A percentile compares a stretch with the other conserved stretches of the same genome.
phyloP scores from a whole-genome alignment of 1,284 basidiomycete genomes.

The Sparassis latifolia region DNA sequence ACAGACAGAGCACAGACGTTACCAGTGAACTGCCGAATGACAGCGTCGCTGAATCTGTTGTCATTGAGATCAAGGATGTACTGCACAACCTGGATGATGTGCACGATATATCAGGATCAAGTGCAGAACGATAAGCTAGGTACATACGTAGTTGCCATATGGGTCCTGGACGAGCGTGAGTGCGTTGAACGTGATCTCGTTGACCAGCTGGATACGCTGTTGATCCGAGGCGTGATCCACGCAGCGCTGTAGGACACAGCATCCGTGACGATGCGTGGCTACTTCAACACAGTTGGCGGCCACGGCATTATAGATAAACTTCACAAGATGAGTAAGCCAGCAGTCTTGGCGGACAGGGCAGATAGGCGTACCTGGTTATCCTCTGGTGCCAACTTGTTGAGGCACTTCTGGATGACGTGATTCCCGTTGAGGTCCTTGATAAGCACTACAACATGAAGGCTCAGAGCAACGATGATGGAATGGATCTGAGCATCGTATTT shows the following conservation, averaged over 20 bases:
- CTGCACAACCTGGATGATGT: conserved; percentile 70
- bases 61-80: conserved; percentile 98
- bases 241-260: conserved; percentile 97
- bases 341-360: not conserved
- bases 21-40: conserved; percentile 96
- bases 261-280: conserved; percentile 98
- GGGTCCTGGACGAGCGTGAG: conserved; percentile 98
- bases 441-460: conserved; percentile 95
- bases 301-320: conserved; percentile 99
- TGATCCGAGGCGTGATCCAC: conserved; percentile 97
- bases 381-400: conserved; percentile 95
- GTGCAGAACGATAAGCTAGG: conserved; percentile 6
- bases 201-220: conserved; percentile 94
- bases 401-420: conserved; percentile 99
- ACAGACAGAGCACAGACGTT: conserved; percentile 97
- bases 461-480: conserved; percentile 94
- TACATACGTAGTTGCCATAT: conserved; percentile 88
- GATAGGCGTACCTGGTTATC: conserved; percentile 79
- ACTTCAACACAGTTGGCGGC: conserved; percentile 99
- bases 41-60: conserved; percentile 93
- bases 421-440: conserved; percentile 99
- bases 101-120: conserved; percentile 5
- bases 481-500: conserved; percentile 88
- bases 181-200: conserved; percentile 98
- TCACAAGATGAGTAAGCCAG: conserved; percentile 9